Conservation (phyloP, 2,329 filamentous ascomycete species). For the Hirsutella minnesotensis region DNA sequence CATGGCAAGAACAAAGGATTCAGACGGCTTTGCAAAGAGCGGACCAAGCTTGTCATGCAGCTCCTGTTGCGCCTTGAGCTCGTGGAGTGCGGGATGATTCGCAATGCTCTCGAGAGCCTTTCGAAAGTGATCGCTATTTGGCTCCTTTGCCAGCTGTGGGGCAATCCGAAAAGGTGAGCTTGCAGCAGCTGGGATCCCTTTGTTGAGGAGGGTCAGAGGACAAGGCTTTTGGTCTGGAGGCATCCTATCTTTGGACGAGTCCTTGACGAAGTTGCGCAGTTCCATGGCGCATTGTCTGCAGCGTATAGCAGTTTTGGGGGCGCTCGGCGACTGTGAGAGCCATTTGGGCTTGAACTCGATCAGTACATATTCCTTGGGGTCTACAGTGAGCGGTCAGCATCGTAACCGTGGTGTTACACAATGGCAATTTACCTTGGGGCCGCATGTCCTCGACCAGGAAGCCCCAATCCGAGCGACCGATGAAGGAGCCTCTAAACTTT, state of each 20-base stretch:
- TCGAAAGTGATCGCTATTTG: constrained; percentile 15
- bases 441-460: constrained; percentile 66
- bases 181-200: constrained; percentile 31
- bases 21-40: constrained; percentile 25
- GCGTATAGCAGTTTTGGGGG: constrained; percentile 47
- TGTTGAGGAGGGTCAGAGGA: constrained; percentile 50
- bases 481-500: constrained; percentile 35
- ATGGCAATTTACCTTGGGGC: constrained; percentile 15
- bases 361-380: constrained; percentile 23
- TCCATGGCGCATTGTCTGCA: constrained; percentile 64
- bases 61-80: constrained; percentile 25
- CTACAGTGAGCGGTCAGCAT: constrained; percentile 5
- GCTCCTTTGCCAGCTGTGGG: constrained; percentile 17
- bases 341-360: constrained; percentile 80
- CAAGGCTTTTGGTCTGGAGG: constrained; percentile 40
- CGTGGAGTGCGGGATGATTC: constrained; percentile 21
- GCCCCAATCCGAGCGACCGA: constrained; percentile 47
- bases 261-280: constrained; percentile 21
- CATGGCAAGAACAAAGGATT: constrained; percentile 58
- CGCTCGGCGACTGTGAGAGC: constrained; percentile 64
- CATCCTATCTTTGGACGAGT: constrained; percentile 19
- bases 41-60: constrained; percentile 31
- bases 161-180: constrained; percentile 29
- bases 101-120: constrained; percentile 16
- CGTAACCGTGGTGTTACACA: neutral